Evolutionary conservation across 352 stramenopile genomes (phyloP).

Genomic region (Globisporangium apiculatum): DNA sequence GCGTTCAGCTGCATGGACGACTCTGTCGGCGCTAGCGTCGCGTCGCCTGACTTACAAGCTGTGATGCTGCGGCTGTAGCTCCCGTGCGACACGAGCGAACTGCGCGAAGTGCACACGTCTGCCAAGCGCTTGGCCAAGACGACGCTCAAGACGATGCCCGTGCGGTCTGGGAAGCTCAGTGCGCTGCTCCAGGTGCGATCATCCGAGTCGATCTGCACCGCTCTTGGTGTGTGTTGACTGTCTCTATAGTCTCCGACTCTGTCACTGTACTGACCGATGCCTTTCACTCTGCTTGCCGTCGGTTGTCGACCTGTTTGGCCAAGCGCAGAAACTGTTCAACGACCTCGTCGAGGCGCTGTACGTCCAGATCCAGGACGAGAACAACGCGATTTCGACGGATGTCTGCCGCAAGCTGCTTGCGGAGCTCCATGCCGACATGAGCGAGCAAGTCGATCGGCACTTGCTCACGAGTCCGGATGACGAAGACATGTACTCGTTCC

Average conservation of each 20-base stretch:
- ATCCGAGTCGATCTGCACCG: neutral
- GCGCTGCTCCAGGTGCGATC: slow-evolving; percentile 41
- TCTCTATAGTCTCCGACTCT: neutral
- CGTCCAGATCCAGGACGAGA: slow-evolving; percentile 61
- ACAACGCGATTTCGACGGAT: slow-evolving; percentile 55
- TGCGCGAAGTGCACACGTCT: slow-evolving; percentile 37
- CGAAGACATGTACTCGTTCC: slow-evolving; percentile 54
- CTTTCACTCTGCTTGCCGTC: too few relatives aligned
- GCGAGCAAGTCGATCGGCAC: slow-evolving; percentile 44
- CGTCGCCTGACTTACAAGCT: neutral
- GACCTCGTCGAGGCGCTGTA: slow-evolving; percentile 66
- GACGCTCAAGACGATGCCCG: slow-evolving; percentile 55
- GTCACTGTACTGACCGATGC: neutral
- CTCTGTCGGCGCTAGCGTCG: too few relatives aligned
- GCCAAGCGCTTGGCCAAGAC: slow-evolving; percentile 47
- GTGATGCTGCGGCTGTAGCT: slow-evolving; percentile 21
- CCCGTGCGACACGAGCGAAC: slow-evolving; percentile 44
- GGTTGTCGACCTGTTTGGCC: too few relatives aligned
- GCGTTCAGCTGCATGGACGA: neutral
- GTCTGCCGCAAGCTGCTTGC: slow-evolving; percentile 49
- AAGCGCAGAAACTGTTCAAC: slow-evolving; percentile 70
- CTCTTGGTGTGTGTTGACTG: neutral
- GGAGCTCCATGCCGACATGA: slow-evolving; percentile 56
- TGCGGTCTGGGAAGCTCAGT: slow-evolving; percentile 58
- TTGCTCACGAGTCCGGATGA: slow-evolving; percentile 34